Base-by-base conservation (phyloP, 176 grass and related monocot species). In the Triticum dicoccoides region DNA sequence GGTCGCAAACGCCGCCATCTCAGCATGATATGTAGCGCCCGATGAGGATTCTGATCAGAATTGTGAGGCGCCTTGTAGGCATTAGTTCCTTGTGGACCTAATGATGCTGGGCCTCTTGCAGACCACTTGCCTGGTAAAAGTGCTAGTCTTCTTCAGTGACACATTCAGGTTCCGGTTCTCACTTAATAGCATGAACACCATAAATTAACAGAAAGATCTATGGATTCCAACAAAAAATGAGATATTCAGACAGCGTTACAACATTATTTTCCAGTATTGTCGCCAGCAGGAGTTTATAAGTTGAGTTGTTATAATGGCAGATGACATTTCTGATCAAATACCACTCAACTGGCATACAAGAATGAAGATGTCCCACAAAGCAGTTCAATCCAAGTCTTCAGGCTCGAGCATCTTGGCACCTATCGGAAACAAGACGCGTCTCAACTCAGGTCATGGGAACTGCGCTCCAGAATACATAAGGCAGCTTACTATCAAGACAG, bases 391-490 rank as follows among this genome's bases (percentile, higher is more conserved):
- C 15, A 54, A 54, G 5, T 18, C 51, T 18, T 54, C 2, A 54
- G 15, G 51, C 15, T 54, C 15, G 51, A 5, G 2, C 51, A 18
- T 54, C 51, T 54, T 54, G 15, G 51, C 51, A 54, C 51, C 15
- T 18, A 15, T 18, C 3, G 51, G 6, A 17, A 18, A 54, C 87
- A 5, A 52, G 79, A 20, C 77, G 78, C 21, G 82, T 91, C 82
- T 86, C 90, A 51, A 91, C 89, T 49, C 80, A 90, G 51, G 85
- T 98, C 96, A 90, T 44, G 97, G 94, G 8, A 92, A 98, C 15
- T 96, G 92, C 15, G 92, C 97, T 75, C 97, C 94, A 5, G 94
- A 99, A 89, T 99, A 99, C 30, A 47, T 87, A 79, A 85, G 85
- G 32, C 56, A 93, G 70, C 85, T 96, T 77, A 99, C 90, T 83